Evolutionary conservation across 2,329 filamentous ascomycete genomes (phyloP).

Genomic region (Phoma sp.): DNA sequence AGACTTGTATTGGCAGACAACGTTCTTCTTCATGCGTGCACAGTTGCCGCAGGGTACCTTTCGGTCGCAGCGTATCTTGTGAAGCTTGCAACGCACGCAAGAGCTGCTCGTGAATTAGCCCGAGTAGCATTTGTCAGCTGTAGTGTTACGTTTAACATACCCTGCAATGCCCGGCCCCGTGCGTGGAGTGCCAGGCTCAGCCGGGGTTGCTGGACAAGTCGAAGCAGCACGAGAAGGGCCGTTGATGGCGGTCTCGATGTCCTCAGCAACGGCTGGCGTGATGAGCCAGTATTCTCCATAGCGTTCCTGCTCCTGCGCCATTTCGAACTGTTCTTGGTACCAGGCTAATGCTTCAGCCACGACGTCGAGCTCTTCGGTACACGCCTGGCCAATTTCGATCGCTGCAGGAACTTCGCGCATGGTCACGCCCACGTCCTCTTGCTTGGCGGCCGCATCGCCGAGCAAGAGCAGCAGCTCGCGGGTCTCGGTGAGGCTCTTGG

Average conservation of each 20-base stretch:
- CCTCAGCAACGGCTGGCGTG: conserved; percentile 46
- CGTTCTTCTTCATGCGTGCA: conserved; percentile 3
- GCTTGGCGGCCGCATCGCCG: conserved; percentile 54
- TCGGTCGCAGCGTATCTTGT: conserved; percentile 23
- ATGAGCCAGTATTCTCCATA: conserved; percentile 74
- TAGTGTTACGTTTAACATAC: neutral
- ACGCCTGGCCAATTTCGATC: conserved; percentile 71
- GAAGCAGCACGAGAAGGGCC: conserved; percentile 25
- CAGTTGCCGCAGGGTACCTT: conserved; percentile 18
- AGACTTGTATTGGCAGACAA: conserved; percentile 8
- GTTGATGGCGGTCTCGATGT: conserved; percentile 41
- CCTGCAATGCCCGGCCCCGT: conserved; percentile 16
- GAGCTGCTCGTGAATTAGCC: conserved; percentile 10
- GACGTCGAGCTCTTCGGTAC: conserved; percentile 69
- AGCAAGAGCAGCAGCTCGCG: conserved; percentile 72
- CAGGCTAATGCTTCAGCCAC: conserved; percentile 70
- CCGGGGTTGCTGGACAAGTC: conserved; percentile 9
- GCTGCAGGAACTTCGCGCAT: conserved; percentile 72
- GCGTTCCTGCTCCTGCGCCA: conserved; percentile 62
- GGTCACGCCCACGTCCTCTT: conserved; percentile 44
- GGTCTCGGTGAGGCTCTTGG: conserved; percentile 78
- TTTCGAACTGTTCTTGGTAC: conserved; percentile 69
- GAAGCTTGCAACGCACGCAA: conserved; percentile 13
- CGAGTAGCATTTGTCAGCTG: too few species aligned
- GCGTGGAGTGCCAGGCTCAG: conserved; percentile 13